Conservation (phyloP, 345 rosid genomes). For the Firmiana major region DNA sequence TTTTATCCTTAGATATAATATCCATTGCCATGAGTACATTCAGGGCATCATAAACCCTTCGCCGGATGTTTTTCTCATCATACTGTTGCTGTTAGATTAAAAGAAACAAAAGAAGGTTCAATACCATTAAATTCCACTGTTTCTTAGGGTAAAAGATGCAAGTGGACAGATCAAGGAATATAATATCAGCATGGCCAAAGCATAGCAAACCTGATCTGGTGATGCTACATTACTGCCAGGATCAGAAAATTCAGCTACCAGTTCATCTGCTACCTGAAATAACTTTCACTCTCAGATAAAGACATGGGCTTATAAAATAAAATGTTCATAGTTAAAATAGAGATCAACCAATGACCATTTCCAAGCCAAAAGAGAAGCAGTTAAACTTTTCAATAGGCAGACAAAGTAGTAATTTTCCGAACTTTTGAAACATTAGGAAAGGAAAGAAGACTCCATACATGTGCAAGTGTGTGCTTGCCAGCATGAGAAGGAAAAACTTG, state of each 20-base stretch:
- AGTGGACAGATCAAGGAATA: not conserved
- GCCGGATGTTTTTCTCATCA: slow-evolving; percentile 95
- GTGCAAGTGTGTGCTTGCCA: not conserved
- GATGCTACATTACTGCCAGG: slow-evolving; percentile 64
- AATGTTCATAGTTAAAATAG: not conserved
- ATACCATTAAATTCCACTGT: not conserved
- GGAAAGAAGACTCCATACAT: not conserved
- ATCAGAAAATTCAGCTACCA: slow-evolving; percentile 94
- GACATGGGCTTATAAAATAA: slow-evolving; percentile 3
- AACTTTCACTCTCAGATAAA: slow-evolving; percentile 35
- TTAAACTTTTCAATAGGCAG: not conserved
- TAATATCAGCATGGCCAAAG: not conserved
- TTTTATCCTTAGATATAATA: slow-evolving; percentile 95
- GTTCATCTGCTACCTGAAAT: slow-evolving; percentile 98
- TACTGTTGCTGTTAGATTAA: slow-evolving; percentile 70
- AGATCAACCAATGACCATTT: not conserved
- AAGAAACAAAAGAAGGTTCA: slow-evolving; percentile 2
- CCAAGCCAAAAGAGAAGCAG: not conserved
- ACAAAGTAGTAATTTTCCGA: not conserved
- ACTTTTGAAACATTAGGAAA: not conserved
- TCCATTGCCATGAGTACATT: slow-evolving; percentile 99
- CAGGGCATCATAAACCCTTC: slow-evolving; percentile 98
- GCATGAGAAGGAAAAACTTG: not conserved
- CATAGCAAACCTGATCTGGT: slow-evolving; percentile 79
- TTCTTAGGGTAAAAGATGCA: slow-evolving; percentile 4